Base-by-base conservation (phyloP, 306 rosid species). In the Alnus glutinosa region DNA sequence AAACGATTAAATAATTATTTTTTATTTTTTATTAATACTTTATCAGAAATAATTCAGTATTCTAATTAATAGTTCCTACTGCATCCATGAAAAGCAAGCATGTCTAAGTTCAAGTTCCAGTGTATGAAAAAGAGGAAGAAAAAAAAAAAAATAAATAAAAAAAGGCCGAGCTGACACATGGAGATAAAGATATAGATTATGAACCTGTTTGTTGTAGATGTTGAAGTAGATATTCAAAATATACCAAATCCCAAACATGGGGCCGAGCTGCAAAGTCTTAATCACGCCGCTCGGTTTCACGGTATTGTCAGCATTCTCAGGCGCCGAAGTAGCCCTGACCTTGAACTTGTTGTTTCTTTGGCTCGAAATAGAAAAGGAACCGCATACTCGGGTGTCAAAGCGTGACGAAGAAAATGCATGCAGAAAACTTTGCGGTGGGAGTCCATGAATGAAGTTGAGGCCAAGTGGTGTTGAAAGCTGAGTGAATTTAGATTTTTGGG, bases 191-290 rank as follows among this genome's bases (percentile, higher is more conserved):
- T 7, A 42, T 9, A 55, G 71, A 44, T 11, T 13, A 57, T 52
- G 68, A 71, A 89, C 97, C 96, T 90, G 93, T 79, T 92, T 92
- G 85, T 88, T 92, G 79, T 78, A 92, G 80, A 90, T 89, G 77
- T 92, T 89, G 92, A 80, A 92, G 90, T 74, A 88, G 75, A 92
- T 89, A 74, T 92, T 92, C 85, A 90, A 79, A 80, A 90, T 80
- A 76, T 90, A 92, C 97, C 93, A 92, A 86, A 75, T 76, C 9
- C 84, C 91, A 77, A 92, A 85, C 97, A 90, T 90, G 82, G 82
- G 79, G 2, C 88, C 91, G 63, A 90, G 96, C 80, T 63, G 91
- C 23, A 86, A 78, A 75, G 85, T 79, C 39, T 67, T 83, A 52
- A 75, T 54, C 58, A 82, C 16, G 2, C 44, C 72, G 68, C 61